Conservation (phyloP, 1,139 yeast genomes). For the Lizanozyma gosingica region DNA sequence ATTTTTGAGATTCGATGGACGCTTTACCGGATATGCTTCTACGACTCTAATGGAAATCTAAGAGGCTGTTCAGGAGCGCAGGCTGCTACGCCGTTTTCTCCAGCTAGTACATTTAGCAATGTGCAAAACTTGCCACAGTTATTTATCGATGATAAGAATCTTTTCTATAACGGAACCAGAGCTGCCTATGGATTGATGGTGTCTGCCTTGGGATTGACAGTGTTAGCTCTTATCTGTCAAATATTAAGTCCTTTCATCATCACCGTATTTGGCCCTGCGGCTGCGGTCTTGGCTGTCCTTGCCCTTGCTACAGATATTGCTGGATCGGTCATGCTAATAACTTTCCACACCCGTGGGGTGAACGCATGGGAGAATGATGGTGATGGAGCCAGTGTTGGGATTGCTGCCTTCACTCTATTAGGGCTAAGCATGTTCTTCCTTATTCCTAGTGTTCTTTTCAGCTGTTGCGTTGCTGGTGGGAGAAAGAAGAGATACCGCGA, state of each 20-base stretch:
- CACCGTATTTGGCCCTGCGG: not conserved
- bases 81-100: not conserved
- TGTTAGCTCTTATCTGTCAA: conserved; percentile 5
- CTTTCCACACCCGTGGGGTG: not conserved
- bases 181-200: conserved; percentile 10
- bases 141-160: conserved; percentile 6
- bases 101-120: not conserved
- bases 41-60: no score
- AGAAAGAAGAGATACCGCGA: not conserved
- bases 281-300: not conserved
- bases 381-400: not conserved
- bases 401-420: not conserved
- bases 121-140: not conserved
- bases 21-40: no score
- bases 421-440: not conserved
- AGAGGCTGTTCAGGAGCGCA: no score
- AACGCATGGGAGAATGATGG: not conserved
- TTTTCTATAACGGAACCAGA: conserved; percentile 10
- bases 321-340: not conserved
- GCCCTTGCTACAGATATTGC: not conserved
- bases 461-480: not conserved
- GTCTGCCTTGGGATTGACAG: conserved; percentile 7
- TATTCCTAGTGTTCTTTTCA: not conserved
- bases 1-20: no score
- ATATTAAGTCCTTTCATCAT: not conserved